A percentile compares a stretch with the other conserved stretches of the same genome.
phyloP scores from a whole-genome alignment of 2,329 filamentous ascomycete species.

The Aquanectria penicillioides region DNA sequence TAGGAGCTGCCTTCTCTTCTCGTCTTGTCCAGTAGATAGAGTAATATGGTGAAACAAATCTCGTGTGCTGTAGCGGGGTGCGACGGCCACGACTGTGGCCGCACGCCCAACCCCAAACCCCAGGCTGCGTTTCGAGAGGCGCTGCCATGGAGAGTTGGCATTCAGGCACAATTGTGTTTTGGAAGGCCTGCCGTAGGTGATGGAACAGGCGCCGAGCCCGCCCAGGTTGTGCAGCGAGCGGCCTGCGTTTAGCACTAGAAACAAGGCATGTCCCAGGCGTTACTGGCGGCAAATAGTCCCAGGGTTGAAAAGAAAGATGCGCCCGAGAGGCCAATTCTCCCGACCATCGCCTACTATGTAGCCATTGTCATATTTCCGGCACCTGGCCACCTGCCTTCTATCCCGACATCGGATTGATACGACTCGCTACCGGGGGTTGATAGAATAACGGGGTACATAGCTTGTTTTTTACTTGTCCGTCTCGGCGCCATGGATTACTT shows the following conservation, averaged over 20 bases:
- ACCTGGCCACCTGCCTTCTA: too few relatives aligned
- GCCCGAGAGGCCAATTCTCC: background rate
- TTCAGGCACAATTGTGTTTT: too few relatives aligned
- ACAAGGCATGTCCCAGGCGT: too few relatives aligned
- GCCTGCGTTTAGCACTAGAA: background rate
- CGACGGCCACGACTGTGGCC: too few relatives aligned
- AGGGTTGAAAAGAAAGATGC: background rate
- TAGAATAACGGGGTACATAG: background rate
- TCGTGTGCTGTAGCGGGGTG: constrained; percentile 12
- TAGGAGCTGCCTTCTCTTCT: background rate
- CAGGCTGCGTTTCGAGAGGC: constrained; percentile 38
- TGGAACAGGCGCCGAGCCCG: constrained; percentile 29
- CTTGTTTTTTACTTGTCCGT: constrained; percentile 9
- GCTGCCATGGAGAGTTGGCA: constrained; percentile 17
- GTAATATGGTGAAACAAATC: constrained; percentile 17
- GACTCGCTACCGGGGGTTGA: background rate
- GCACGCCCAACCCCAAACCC: background rate
- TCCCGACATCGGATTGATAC: too few relatives aligned
- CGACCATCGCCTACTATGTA: background rate
- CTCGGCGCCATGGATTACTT: constrained; percentile 32
- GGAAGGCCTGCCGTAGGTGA: too few relatives aligned
- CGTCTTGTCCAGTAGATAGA: background rate
- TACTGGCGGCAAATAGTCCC: background rate
- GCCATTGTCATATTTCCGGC: constrained; percentile 6
- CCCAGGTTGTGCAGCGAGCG: background rate